Conservation (phyloP, 2,329 filamentous ascomycete species). For the Hypoxylon sp. region DNA sequence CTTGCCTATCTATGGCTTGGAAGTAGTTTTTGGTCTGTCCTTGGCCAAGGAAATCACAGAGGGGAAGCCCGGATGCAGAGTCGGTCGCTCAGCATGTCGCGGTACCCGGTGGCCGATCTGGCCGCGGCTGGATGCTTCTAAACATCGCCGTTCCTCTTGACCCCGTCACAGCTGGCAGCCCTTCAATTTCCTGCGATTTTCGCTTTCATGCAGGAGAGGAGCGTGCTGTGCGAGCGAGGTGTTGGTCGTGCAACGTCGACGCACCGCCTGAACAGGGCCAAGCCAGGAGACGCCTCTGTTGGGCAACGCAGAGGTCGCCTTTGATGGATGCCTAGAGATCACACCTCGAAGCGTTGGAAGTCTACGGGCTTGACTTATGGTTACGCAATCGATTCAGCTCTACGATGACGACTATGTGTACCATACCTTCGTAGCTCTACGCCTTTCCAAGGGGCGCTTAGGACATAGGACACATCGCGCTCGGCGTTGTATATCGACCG, state of each 20-base stretch:
- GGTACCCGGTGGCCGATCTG: constrained; percentile 32
- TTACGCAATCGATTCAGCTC: not conserved
- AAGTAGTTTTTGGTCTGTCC: constrained; percentile 1
- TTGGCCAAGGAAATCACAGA: constrained; percentile 16
- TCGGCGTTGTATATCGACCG: not conserved
- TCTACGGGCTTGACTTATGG: not conserved
- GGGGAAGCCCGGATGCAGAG: constrained; percentile 9
- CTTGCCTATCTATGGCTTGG: constrained; percentile 1
- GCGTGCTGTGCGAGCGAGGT: not conserved
- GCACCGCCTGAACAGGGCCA: constrained; percentile 20
- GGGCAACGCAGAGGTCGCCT: not conserved
- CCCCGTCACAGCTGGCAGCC: constrained; percentile 29
- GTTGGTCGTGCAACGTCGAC: constrained; percentile 22
- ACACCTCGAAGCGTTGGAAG: not conserved
- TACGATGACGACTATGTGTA: not conserved
- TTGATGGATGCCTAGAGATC: not conserved
- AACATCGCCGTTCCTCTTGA: constrained; percentile 16
- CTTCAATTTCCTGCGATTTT: constrained; percentile 32
- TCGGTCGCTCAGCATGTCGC: constrained; percentile 30
- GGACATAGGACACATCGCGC: not conserved
- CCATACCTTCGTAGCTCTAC: too few relatives aligned
- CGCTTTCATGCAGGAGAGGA: constrained; percentile 24
- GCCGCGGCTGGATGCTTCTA: constrained; percentile 31
- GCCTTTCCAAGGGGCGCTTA: not conserved
- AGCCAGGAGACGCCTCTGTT: constrained; percentile 8